Conservation (phyloP, 352 stramenopile genomes). For the Blastocystis sp. region DNA sequence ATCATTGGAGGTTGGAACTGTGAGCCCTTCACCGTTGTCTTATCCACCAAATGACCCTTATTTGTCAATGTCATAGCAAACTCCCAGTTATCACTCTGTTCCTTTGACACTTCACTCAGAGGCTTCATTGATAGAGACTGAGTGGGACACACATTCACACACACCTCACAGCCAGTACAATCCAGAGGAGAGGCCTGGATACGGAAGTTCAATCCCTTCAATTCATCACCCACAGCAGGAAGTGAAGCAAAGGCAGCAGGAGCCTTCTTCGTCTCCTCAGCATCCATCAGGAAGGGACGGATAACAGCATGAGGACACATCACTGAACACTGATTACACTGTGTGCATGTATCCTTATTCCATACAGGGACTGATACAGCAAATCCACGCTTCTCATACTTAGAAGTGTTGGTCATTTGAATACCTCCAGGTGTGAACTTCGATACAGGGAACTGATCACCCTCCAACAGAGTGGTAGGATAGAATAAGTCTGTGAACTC, state of each 20-base stretch:
- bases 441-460: constrained; percentile 69
- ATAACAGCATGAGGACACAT: constrained; percentile 70
- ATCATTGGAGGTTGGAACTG: too few relatives aligned
- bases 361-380: constrained; percentile 66
- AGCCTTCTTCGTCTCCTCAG: constrained; percentile 67
- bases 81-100: constrained; percentile 68
- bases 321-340: constrained; percentile 71
- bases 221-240: too few relatives aligned
- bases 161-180: too few relatives aligned
- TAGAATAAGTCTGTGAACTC: constrained; percentile 66
- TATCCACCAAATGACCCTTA: constrained; percentile 68
- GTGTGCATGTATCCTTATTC: constrained; percentile 67
- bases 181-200: too few relatives aligned
- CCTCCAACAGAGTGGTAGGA: constrained; percentile 66
- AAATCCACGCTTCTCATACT: too few relatives aligned
- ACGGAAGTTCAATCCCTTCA: too few relatives aligned
- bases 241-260: too few relatives aligned
- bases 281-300: constrained; percentile 69
- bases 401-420: constrained; percentile 68
- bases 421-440: constrained; percentile 68
- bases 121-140: constrained; percentile 68
- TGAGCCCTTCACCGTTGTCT: constrained; percentile 68
- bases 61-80: constrained; percentile 68
- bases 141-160: too few relatives aligned
- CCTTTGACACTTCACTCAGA: constrained; percentile 65